Evolutionary conservation across 2,329 filamentous ascomycete species (phyloP), one percentile per base, ranked within the genome.

Genomic region (Setomelanomma holmii): DNA sequence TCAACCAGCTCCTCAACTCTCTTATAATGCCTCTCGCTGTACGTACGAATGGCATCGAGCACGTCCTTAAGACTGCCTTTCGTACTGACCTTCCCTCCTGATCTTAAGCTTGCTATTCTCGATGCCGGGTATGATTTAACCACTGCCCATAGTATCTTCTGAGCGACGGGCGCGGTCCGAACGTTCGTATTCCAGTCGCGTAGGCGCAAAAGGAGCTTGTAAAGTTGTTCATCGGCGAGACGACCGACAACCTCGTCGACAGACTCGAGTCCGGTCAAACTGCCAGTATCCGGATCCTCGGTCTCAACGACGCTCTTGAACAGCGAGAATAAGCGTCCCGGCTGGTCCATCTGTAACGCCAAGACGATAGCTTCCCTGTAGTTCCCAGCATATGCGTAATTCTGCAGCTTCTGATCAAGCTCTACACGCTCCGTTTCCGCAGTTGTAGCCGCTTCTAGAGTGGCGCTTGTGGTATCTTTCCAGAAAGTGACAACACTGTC

Each of bases 121-220:
- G 86, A 85, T 2, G 90, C 89, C 1, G 92, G 89, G 67, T 96
- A 96, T 53, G 87, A 89, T 60, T 86, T 86, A 45, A 96, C 86
- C 6, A 99, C 71, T 1, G 89, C 86, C 79, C 87, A 89, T 6
- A 99, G 78, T 12, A 99, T 88, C 27, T 88, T 86, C 76, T 99
- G 95, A 1, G 95, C 90, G 1, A 98, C 86, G 4, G 87, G 84
- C 1, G 92, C 88, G 3, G 91, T 96, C 55, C 91, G 84, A 0
- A 91, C 92, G 65, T 98, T 98, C 4, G 95, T 96, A 72, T 99
- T 99, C 95, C 95, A 99, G 76, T 99, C 95, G 40, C 96, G 84
- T 39, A 97, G 77, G 52, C 95, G 83, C 33, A 93, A 80, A 0
- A 99, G 83, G 12, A 99, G 83, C 5, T 86, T 81, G 75, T 91